These are phyloP conservation scores for Aspergillus homomorphus DNA, from an alignment of 495 filamentous ascomycete species.

Conservation along the genomic window DNA sequence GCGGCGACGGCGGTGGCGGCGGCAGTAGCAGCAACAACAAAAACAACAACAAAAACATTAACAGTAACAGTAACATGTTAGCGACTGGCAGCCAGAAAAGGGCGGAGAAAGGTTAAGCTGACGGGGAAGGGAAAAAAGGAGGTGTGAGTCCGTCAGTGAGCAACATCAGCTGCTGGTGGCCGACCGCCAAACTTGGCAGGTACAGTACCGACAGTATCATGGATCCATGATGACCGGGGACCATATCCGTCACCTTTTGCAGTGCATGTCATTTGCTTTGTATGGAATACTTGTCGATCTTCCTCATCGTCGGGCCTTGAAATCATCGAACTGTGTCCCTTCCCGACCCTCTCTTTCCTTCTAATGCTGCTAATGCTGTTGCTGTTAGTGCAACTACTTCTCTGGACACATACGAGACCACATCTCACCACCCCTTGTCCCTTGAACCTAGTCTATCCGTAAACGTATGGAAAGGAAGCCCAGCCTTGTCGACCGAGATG, in stretches of 20 bases:
- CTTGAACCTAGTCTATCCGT: too few relatives aligned
- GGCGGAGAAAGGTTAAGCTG: not conserved
- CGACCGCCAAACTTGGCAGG: conserved; percentile 10
- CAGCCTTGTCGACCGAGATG: not conserved
- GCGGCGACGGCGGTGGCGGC: too few relatives aligned
- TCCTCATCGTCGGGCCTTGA: not conserved
- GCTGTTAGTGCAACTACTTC: too few relatives aligned
- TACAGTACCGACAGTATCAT: too few relatives aligned
- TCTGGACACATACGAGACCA: too few relatives aligned
- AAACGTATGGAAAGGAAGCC: not conserved
- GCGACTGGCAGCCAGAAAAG: not conserved
- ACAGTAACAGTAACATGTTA: too few relatives aligned
- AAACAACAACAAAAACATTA: not conserved
- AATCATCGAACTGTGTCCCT: not conserved
- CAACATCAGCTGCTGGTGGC: not conserved
- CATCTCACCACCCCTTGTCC: too few relatives aligned
- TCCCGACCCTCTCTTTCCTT: not conserved
- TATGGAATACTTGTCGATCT: not conserved
- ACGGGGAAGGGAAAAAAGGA: not conserved
- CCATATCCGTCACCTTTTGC: too few relatives aligned
- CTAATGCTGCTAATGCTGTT: not conserved
- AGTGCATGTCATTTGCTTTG: too few relatives aligned
- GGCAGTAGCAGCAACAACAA: too few relatives aligned
- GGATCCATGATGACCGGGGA: too few relatives aligned
- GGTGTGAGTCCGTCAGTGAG: not conserved